phyloP scores from a whole-genome alignment of 768 basidiomycete species.

The Russula sp. region DNA sequence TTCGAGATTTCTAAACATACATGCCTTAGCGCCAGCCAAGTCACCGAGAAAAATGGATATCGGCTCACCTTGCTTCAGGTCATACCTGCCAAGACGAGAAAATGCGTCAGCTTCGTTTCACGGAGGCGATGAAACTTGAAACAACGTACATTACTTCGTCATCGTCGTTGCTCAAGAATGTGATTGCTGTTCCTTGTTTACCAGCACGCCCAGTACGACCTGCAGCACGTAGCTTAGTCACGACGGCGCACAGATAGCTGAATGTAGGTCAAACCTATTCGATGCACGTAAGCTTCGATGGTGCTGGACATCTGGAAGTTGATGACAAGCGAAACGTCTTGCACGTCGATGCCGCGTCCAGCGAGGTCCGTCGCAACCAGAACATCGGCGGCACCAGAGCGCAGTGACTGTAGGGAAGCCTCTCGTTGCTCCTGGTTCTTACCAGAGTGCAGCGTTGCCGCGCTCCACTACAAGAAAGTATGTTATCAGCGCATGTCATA shows the following conservation, averaged over 20 bases:
- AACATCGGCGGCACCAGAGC: conserved; percentile 80
- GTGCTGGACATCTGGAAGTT: conserved; percentile 97
- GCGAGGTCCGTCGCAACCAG: conserved; percentile 97
- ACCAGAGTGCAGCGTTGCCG: conserved; percentile 91
- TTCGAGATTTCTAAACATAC: conserved; percentile 73
- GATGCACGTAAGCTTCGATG: conserved; percentile 96
- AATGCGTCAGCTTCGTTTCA: conserved; percentile 8
- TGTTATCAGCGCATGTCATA: background rate
- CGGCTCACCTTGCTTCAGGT: conserved; percentile 80
- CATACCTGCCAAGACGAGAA: conserved; percentile 57
- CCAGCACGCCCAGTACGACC: conserved; percentile 98
- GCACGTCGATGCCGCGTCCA: conserved; percentile 98
- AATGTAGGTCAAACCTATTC: conserved; percentile 61
- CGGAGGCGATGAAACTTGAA: background rate
- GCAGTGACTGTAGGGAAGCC: conserved; percentile 78
- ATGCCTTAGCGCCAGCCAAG: background rate
- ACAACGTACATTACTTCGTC: conserved; percentile 80
- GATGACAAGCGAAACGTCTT: conserved; percentile 92
- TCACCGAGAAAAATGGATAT: background rate
- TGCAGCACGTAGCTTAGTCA: conserved; percentile 29
- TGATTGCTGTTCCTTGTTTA: conserved; percentile 88
- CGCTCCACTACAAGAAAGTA: conserved; percentile 59
- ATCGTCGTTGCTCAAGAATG: conserved; percentile 93
- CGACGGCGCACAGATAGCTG: background rate
- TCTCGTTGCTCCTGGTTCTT: conserved; percentile 98